Conservation (phyloP, 202 grass and related monocot genomes). For the Miscanthus sacchariflorus region DNA sequence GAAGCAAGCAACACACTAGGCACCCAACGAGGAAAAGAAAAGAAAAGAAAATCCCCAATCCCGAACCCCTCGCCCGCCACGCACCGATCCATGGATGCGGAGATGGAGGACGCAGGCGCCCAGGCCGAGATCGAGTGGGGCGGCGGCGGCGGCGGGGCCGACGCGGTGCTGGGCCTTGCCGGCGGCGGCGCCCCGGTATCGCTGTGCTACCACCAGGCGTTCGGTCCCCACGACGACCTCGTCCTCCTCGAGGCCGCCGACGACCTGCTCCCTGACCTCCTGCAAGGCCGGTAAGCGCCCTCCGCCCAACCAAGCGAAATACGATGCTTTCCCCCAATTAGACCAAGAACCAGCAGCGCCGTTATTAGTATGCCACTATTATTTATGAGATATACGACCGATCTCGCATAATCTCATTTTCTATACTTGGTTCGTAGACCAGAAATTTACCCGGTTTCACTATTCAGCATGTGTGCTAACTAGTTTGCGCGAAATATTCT, state of each 20-base stretch:
- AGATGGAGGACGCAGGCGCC: constrained; percentile 45
- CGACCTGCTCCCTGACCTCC: constrained; percentile 73
- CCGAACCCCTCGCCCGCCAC: background rate
- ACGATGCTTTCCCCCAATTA: background rate
- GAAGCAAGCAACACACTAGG: background rate
- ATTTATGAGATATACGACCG: background rate
- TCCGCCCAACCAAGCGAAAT: background rate
- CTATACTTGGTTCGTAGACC: background rate
- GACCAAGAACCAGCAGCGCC: constrained; percentile 12
- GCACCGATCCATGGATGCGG: constrained; percentile 48
- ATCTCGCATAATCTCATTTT: background rate
- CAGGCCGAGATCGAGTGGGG: constrained; percentile 37
- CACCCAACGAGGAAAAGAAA: background rate
- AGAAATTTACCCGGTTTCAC: background rate
- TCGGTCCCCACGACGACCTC: constrained; percentile 74
- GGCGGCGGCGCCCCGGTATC: constrained; percentile 56
- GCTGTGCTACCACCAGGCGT: constrained; percentile 78
- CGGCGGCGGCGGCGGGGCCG: constrained; percentile 59
- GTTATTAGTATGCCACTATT: background rate
- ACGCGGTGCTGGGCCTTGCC: constrained; percentile 58
- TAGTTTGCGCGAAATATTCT: background rate
- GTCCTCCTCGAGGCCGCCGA: constrained; percentile 84
- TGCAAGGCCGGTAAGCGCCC: constrained; percentile 67
- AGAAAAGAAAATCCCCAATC: background rate
- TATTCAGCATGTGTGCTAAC: background rate